phyloP scores from a whole-genome alignment of 305 asterid species.

The Withania somnifera region DNA sequence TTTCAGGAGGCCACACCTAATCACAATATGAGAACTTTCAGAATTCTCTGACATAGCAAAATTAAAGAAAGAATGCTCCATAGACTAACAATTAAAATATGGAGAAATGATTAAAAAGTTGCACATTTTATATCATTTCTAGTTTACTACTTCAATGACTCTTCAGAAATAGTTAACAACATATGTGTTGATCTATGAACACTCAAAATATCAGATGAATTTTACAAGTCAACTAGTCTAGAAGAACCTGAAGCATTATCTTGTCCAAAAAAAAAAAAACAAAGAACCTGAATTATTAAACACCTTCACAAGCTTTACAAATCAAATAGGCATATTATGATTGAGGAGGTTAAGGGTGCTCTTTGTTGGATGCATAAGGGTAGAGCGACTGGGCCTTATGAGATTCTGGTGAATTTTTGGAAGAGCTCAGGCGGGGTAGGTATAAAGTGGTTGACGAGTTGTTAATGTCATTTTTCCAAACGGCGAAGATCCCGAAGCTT shows the following conservation, averaged over 20 bases:
- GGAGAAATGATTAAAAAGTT: background rate
- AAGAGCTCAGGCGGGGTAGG: no score
- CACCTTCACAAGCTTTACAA: background rate
- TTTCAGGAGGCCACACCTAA: slow-evolving; percentile 45
- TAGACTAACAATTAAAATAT: background rate
- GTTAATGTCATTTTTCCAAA: no score
- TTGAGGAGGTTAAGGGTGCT: no score
- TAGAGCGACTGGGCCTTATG: no score
- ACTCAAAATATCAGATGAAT: background rate
- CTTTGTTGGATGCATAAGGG: no score
- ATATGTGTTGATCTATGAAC: background rate
- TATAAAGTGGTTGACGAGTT: no score
- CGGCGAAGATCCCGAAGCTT: no score
- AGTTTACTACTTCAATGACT: background rate
- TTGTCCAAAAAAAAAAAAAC: no score
- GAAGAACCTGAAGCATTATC: background rate
- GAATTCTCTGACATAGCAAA: background rate
- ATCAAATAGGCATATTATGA: no score
- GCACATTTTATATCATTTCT: background rate
- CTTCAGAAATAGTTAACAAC: background rate
- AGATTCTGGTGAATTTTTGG: no score
- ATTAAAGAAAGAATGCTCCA: background rate
- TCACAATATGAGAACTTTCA: slow-evolving; percentile 2
- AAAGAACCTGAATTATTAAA: background rate
- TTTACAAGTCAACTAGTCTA: background rate